These are phyloP conservation scores for Pichia paraexigua DNA, from an alignment of 805 yeast species.

Conservation along the genomic window DNA sequence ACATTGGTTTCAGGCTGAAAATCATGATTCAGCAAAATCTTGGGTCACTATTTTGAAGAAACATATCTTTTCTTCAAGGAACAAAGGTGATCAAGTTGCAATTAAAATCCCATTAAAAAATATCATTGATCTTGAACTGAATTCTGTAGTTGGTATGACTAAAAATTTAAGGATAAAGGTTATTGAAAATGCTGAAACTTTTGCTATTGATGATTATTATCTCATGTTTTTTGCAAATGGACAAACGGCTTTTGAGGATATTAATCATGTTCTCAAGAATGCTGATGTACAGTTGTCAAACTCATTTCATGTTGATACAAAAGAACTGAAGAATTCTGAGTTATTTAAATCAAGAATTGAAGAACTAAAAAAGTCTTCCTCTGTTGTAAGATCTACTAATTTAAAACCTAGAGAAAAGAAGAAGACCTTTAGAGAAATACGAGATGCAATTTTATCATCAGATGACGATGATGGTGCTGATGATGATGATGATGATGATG, in stretches of 20 bases:
- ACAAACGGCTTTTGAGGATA: constrained; percentile 32
- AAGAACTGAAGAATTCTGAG: constrained; percentile 17
- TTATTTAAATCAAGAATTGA: constrained; percentile 21
- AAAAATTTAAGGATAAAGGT: constrained; percentile 55
- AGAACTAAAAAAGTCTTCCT: constrained; percentile 18
- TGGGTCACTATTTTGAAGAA: constrained; percentile 76
- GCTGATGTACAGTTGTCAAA: constrained; percentile 23
- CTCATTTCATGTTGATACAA: constrained; percentile 7
- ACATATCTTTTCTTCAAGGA: constrained; percentile 66
- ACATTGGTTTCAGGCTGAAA: constrained; percentile 67
- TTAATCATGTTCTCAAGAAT: constrained; percentile 34
- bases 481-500: not conserved
- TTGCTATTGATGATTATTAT: constrained; percentile 59
- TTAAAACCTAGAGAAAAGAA: constrained; percentile 5
- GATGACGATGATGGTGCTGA: constrained; percentile 8
- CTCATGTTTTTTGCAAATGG: constrained; percentile 59
- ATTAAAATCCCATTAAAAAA: constrained; percentile 69
- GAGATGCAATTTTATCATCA: constrained; percentile 8
- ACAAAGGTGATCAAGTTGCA: constrained; percentile 63
- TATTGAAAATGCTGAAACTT: constrained; percentile 43
- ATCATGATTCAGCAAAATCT: constrained; percentile 59
- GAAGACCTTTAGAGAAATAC: not conserved
- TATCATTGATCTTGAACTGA: constrained; percentile 52
- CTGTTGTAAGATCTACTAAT: constrained; percentile 20
- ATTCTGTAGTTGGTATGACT: constrained; percentile 47